Evolutionary conservation across 208 protist genomes (phyloP).

Genomic region (Trypanosoma platydactyli): DNA sequence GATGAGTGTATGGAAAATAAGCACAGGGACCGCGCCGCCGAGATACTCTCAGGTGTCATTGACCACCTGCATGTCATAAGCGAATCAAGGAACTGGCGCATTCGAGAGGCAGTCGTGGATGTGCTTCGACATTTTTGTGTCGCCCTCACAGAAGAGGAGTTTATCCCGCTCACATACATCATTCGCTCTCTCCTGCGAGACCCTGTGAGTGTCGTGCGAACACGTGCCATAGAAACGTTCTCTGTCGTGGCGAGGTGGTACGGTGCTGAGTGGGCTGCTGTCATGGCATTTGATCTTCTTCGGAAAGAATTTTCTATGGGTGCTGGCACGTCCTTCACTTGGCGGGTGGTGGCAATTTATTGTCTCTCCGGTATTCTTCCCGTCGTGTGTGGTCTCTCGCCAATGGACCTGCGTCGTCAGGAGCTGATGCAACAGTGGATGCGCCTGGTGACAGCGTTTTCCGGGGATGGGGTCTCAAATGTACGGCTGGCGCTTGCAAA

Average conservation of each 20-base stretch:
- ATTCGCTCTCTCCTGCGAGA: constrained; percentile 59
- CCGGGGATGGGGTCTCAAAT: constrained; percentile 63
- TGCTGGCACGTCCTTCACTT: constrained; percentile 36
- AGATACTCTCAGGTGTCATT: constrained; percentile 37
- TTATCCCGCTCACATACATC: constrained; percentile 45
- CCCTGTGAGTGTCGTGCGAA: constrained; percentile 67
- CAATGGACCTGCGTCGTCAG: constrained; percentile 46
- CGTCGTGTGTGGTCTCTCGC: constrained; percentile 38
- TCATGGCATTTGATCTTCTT: constrained; percentile 55
- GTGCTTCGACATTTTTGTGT: constrained; percentile 49
- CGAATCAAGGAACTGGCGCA: constrained; percentile 71
- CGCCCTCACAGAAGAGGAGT: constrained; percentile 45
- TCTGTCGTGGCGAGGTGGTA: constrained; percentile 42
- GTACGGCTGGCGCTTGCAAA: constrained; percentile 59
- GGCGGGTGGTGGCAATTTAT: constrained; percentile 56
- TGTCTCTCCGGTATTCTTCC: constrained; percentile 63
- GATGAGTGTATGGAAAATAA: neutral
- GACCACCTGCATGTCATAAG: constrained; percentile 46
- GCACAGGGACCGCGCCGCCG: constrained; percentile 21
- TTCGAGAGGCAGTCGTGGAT: constrained; percentile 56
- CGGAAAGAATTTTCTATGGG: constrained; percentile 43
- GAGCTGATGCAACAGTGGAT: constrained; percentile 50
- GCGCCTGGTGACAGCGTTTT: constrained; percentile 41
- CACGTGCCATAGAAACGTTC: constrained; percentile 48
- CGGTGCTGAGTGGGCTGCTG: constrained; percentile 64